A percentile compares a stretch with the other conserved stretches of the same genome.
Evolutionary conservation across 23 red algal species (phyloP).

Genomic region (Chondrus crispus): DNA sequence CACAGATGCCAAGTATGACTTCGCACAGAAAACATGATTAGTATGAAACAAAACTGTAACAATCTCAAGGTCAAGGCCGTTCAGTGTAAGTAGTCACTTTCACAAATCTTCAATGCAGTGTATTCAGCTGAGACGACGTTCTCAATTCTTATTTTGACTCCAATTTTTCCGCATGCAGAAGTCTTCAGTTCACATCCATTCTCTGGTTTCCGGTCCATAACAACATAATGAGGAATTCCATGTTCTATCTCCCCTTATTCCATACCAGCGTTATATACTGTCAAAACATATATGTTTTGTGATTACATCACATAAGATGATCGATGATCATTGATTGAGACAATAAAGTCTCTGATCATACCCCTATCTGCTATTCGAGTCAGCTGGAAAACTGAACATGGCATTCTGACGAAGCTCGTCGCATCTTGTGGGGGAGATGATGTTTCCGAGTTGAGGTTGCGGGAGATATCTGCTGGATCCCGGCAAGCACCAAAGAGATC

Average conservation of each 20-base stretch:
- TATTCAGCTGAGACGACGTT: not conserved
- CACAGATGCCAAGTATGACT: no score
- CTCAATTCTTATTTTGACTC: not conserved
- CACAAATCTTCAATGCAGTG: not conserved
- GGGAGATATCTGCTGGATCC: not conserved
- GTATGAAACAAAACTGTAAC: no score
- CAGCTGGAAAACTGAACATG: not conserved
- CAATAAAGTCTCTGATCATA: not conserved
- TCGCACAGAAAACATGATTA: no score
- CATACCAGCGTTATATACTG: constrained; percentile 44
- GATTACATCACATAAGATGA: not conserved
- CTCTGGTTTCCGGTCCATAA: not conserved
- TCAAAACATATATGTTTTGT: not conserved
- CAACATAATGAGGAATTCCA: constrained; percentile 24
- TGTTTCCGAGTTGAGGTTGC: not conserved
- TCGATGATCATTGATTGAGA: not conserved
- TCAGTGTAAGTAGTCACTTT: no score
- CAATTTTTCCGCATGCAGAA: not conserved
- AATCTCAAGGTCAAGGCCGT: no score
- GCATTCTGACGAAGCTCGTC: not conserved
- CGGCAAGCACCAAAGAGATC: not conserved
- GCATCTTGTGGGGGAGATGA: not conserved
- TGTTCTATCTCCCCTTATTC: not conserved
- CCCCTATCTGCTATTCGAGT: not conserved
- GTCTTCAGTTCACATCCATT: not conserved